Base-by-base conservation (phyloP, 768 basidiomycete species). In the Neoboletus subvelutipes region DNA sequence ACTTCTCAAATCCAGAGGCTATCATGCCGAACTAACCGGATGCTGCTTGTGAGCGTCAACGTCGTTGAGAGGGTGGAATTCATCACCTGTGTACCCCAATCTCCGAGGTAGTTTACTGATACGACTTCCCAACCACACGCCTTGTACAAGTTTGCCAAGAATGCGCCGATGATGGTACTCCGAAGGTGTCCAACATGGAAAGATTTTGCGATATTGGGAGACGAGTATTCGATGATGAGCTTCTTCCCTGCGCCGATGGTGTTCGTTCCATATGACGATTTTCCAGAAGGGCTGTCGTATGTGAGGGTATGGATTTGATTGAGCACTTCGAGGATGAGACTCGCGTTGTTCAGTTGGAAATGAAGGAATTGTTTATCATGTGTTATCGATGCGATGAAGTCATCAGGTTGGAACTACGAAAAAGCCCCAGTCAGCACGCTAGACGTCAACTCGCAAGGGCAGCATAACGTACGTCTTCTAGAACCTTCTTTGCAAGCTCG, bases 161-260 rank as follows among this genome's bases (percentile, higher is more conserved):
- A 97, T 0, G 92, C 88, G n/a, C 96, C 96, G 68, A 98, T 96
- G 71, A 99, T 99, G n/a, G 96, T 99, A 52, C 92, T 94, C 39
- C 96, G 83, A 57, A 98, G 76, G 73, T 98, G 96, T 15, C 96
- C 97, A 51, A 97, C 94, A 64, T 99, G 96, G 84, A 98, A 98
- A 5, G 89, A 88, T 71, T 99, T 99, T 20, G 96, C 96, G 64
- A 98, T 98, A 69, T 99, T 98, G 17, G 95, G 95, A 2, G 91
- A 92, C 2, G 94, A 97, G 73, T 92, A 98, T 73, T 98, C 96
- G 66, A 96, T 81, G 63, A 96, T 71, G 58, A 90, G 75, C 49
- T 84, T 91, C 76, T 97, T 94, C 12, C 94, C 94, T 45, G 80
- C 77, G 5, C 92, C 93, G 4, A 78, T 76, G 29, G 77, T 76